Conservation (phyloP, 805 yeast species). For the Wickerhamomyces xylosicus region DNA sequence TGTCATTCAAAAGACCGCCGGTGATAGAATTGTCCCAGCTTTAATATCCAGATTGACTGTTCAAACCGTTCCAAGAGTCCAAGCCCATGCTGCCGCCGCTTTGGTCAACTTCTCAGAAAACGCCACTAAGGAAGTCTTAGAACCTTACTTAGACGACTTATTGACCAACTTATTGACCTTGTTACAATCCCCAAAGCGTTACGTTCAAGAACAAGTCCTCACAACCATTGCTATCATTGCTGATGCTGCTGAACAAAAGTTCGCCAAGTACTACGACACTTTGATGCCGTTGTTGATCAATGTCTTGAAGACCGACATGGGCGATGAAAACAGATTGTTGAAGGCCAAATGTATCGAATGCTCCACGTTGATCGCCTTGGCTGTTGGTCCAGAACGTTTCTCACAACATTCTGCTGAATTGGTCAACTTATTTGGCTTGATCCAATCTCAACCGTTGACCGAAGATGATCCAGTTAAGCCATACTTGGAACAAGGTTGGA, state of each 20-base stretch:
- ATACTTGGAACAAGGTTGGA: constrained; percentile 93
- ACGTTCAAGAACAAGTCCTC: constrained; percentile 94
- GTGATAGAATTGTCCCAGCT: constrained; percentile 75
- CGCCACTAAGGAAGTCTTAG: constrained; percentile 77
- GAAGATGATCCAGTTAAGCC: constrained; percentile 82
- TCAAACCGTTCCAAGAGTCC: constrained; percentile 80
- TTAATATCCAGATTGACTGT: constrained; percentile 70
- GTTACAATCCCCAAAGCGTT: constrained; percentile 77
- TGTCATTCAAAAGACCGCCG: constrained; percentile 71
- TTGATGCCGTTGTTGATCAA: constrained; percentile 81
- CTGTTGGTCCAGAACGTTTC: constrained; percentile 90
- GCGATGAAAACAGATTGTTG: constrained; percentile 65
- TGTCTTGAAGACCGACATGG: constrained; percentile 71
- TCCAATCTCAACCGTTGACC: constrained; percentile 50
- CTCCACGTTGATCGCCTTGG: constrained; percentile 85
- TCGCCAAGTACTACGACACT: constrained; percentile 86
- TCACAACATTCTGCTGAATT: constrained; percentile 64
- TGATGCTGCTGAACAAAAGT: constrained; percentile 85
- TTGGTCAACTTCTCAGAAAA: constrained; percentile 91
- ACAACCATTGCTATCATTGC: constrained; percentile 97
- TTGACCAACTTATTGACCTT: constrained; percentile 64
- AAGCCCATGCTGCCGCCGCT: constrained; percentile 98
- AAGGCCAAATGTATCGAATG: constrained; percentile 95
- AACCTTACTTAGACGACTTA: constrained; percentile 84
- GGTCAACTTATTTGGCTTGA: constrained; percentile 56